Evolutionary conservation across 352 stramenopile genomes (phyloP), one percentile per base, ranked within the genome.

Genomic region (Sclerospora graminicola): DNA sequence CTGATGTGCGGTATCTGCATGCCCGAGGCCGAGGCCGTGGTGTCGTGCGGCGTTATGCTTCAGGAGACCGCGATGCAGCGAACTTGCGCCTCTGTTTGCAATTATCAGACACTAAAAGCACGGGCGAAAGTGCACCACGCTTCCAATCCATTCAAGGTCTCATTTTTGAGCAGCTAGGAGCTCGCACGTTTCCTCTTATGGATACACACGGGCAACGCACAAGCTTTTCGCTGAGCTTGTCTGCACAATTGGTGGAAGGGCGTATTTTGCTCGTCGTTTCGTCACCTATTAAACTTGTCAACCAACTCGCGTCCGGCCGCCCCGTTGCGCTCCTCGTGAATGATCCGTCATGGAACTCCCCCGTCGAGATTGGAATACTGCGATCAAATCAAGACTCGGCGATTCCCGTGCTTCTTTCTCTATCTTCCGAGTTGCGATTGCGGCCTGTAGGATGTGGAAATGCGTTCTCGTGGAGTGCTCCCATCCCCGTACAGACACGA

Each of bases 61-160:
- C 60, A 16, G 59, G 58, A 14, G 69, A 88, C 27, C 61, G 74
- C 21, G 60, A 70, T 39, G 59, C 65, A 20, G 56, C 63, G 8
- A 75, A 69, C 23, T 65, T 86, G 48, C 66, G 69, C 0, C 56
- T 91, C 1, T 82, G 69, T 44, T 29, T 91, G 13, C 59, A 85
- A 32, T 51, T 91, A 16, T 56, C 66, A 24, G 66, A 82, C 27
- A 47, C 67, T 2, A 60, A 66, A 18, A 45, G 14, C 30, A 34
- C 49, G 8, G 21, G 19, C 5, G 41, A 43, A 1, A 30, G 18
- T 29, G 18, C 16, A 24, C 44, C 54, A 5, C 45, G 58, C 19
- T 89, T 84, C 37, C 68, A 82, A 47, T 69, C 80, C 5, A 61
- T 91, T n/a, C 59, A 79, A 57, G 75, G 69, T n/a, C 81, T 91